Percentiles rank a stretch among this genome's conserved stretches.
Conservation (phyloP, 2,329 filamentous ascomycete genomes). For the Colletotrichum sp. region DNA sequence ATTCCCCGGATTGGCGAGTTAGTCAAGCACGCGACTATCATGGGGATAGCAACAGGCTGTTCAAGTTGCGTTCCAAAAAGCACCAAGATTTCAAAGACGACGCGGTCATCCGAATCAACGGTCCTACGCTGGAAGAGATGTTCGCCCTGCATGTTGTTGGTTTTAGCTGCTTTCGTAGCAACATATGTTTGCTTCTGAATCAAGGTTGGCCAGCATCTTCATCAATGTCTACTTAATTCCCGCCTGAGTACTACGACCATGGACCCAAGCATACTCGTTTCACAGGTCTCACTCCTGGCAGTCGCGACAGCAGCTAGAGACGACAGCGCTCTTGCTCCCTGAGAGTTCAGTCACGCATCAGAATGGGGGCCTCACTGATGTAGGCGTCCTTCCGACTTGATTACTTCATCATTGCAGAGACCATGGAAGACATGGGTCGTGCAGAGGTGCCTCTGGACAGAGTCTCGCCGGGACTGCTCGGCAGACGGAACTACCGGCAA, state of each 20-base stretch:
- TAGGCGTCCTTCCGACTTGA: not conserved
- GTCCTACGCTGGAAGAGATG: not conserved
- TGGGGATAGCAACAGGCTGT: too few relatives aligned
- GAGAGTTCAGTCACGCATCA: not conserved
- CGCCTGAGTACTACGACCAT: not conserved
- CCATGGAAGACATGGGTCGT: not conserved
- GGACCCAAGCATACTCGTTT: not conserved
- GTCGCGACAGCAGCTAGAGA: not conserved
- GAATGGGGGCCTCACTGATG: rapidly evolving
- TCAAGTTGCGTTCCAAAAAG: not conserved
- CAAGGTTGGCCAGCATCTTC: not conserved
- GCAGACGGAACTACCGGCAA: not conserved
- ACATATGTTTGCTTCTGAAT: not conserved
- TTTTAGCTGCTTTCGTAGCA: not conserved
- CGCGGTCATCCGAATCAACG: not conserved
- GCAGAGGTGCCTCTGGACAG: not conserved
- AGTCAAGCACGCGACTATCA: too few relatives aligned
- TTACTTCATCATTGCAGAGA: rapidly evolving
- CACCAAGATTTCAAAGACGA: not conserved
- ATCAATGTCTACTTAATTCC: not conserved
- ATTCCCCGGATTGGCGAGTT: rapidly evolving
- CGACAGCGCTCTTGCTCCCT: not conserved
- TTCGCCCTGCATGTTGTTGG: not conserved
- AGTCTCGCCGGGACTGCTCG: not conserved
- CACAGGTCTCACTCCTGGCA: not conserved